Evolutionary conservation across 768 basidiomycete species (phyloP).

Genomic region (Punctularia strigosozonata): DNA sequence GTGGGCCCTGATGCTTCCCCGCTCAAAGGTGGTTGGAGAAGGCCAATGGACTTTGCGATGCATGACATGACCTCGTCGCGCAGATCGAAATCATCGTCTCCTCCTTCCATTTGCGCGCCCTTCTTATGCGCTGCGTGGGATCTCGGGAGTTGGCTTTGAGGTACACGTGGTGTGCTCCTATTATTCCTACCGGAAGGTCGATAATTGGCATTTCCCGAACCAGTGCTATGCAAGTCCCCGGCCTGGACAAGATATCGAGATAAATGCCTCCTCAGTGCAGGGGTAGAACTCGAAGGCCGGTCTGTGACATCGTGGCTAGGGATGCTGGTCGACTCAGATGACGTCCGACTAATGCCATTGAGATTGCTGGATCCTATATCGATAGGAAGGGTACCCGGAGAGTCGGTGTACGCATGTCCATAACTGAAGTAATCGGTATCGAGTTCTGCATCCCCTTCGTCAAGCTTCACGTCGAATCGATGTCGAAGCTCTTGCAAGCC

Average conservation of each 20-base stretch:
- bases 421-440: conserved; percentile 48
- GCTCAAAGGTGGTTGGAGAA: conserved; percentile 77
- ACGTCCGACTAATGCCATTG: not conserved
- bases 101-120: conserved; percentile 7
- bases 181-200: conserved; percentile 34
- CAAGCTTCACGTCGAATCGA: conserved; percentile 59
- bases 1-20: conserved; percentile 53
- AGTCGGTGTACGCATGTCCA: too few species aligned
- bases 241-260: conserved; percentile 59
- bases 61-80: conserved; percentile 95
- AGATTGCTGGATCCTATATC: not conserved
- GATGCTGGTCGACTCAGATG: not conserved
- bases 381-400: conserved; percentile 4
- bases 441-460: conserved; percentile 27
- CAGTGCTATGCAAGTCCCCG: conserved; percentile 61
- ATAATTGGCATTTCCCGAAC: conserved; percentile 36
- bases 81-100: conserved; percentile 78
- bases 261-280: conserved; percentile 10
- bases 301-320: too few species aligned
- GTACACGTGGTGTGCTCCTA: conserved; percentile 39
- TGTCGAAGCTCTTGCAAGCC: conserved; percentile 84
- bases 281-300: too few species aligned
- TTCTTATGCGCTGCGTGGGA: conserved; percentile 16
- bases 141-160: too few species aligned
- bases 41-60: conserved; percentile 93